Conservation (phyloP, 2,329 filamentous ascomycete species). For the Aspergillus texensis region DNA sequence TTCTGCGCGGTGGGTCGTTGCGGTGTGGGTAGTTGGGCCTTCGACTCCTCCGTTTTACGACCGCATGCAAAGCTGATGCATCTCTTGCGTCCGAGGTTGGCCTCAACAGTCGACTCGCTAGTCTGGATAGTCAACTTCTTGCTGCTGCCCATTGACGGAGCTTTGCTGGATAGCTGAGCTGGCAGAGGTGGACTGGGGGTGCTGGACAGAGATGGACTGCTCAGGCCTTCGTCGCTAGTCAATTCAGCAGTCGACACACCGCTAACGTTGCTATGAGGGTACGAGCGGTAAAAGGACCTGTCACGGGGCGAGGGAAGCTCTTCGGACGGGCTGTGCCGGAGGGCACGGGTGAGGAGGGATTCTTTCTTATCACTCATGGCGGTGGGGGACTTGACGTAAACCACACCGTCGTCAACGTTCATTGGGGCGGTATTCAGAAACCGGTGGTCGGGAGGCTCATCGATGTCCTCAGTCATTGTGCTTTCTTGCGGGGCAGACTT, state of each 20-base stretch:
- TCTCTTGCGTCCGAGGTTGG: constrained; percentile 73
- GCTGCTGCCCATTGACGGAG: constrained; percentile 15
- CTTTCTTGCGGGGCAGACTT: constrained; percentile 52
- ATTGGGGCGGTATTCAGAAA: constrained; percentile 31
- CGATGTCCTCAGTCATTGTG: constrained; percentile 73
- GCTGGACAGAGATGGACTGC: constrained; percentile 83
- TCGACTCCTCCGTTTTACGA: constrained; percentile 58
- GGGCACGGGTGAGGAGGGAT: constrained; percentile 84
- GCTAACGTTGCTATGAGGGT: constrained; percentile 73
- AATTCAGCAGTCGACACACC: constrained; percentile 83
- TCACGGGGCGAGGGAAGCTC: constrained; percentile 37
- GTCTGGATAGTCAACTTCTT: constrained; percentile 39
- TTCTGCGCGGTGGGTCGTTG: constrained; percentile 29
- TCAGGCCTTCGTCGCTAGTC: constrained; percentile 91
- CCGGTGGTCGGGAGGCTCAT: constrained; percentile 78
- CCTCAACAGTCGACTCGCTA: constrained; percentile 61
- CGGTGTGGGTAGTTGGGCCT: constrained; percentile 29
- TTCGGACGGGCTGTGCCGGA: constrained; percentile 60
- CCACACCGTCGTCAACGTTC: constrained; percentile 31
- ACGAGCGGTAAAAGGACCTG: constrained; percentile 61
- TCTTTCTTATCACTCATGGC: constrained; percentile 63
- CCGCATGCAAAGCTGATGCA: constrained; percentile 92
- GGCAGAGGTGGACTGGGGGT: constrained; percentile 85
- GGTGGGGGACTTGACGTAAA: constrained; percentile 52
- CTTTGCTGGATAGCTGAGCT: constrained; percentile 35